These are phyloP conservation scores for Camelina sativa DNA, from an alignment of 345 rosid species.

Conservation along the genomic window DNA sequence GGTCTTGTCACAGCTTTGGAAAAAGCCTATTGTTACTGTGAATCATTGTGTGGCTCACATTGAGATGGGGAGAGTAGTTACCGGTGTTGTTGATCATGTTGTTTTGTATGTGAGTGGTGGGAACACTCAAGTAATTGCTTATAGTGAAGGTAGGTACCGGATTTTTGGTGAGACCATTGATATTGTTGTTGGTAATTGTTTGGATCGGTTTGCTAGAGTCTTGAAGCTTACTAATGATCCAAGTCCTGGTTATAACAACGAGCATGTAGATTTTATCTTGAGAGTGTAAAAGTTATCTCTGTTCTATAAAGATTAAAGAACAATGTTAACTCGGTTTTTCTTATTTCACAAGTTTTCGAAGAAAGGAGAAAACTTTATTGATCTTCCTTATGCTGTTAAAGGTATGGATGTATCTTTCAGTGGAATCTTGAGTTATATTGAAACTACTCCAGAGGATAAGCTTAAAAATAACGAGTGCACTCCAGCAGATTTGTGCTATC, in stretches of 20 bases:
- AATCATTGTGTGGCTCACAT: constrained; percentile 72
- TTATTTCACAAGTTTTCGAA: constrained; percentile 72
- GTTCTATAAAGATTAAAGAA: background rate
- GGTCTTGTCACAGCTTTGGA: constrained; percentile 89
- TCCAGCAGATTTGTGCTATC: constrained; percentile 93
- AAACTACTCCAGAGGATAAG: constrained; percentile 81
- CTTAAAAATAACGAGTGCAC: constrained; percentile 83
- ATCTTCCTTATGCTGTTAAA: constrained; percentile 92
- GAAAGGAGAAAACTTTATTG: constrained; percentile 89
- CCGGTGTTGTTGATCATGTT: too few species aligned
- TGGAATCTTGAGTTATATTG: constrained; percentile 90
- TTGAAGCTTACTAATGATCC: constrained; percentile 94
- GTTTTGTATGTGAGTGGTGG: too few species aligned
- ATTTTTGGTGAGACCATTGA: too few species aligned
- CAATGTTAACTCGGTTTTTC: constrained; percentile 4
- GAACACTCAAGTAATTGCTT: too few species aligned
- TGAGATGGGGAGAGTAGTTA: too few species aligned
- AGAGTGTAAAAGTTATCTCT: background rate
- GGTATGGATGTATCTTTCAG: constrained; percentile 99
- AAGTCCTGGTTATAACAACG: constrained; percentile 98
- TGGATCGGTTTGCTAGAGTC: constrained; percentile 95
- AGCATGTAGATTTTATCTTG: constrained; percentile 60
- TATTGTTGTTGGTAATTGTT: constrained; percentile 76
- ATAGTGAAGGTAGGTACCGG: too few species aligned
- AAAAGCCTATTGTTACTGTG: constrained; percentile 81